A percentile compares a stretch with the other conserved stretches of the same genome.
phyloP scores from a whole-genome alignment of 768 basidiomycete species.

The Leccinum disarticulatum region DNA sequence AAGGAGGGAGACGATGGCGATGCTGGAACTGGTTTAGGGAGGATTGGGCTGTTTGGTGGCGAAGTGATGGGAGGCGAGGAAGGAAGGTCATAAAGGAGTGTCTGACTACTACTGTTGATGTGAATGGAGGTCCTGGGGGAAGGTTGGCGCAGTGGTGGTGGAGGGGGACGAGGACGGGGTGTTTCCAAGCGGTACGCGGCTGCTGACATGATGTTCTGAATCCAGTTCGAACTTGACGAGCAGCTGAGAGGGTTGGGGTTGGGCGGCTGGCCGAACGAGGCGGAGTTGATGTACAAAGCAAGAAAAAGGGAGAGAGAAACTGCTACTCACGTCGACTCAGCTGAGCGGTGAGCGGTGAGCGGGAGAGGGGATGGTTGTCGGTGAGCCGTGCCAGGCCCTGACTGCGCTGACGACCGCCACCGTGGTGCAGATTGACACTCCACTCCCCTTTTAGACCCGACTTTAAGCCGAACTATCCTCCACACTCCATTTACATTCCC shows the following conservation, averaged over 20 bases:
- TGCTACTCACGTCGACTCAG: slow-evolving; percentile 7
- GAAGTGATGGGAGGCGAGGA: slow-evolving; percentile 50
- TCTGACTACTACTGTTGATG: slow-evolving; percentile 46
- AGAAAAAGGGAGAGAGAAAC: slow-evolving; percentile 12
- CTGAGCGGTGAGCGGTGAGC: slow-evolving; percentile 7
- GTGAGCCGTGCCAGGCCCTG: slow-evolving; percentile 27
- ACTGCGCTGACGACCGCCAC: slow-evolving; percentile 34
- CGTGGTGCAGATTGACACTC: slow-evolving; percentile 19
- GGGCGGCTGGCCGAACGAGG: slow-evolving; percentile 18
- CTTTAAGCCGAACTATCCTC: slow-evolving; percentile 7
- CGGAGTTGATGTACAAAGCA: slow-evolving; percentile 18
- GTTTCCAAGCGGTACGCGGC: slow-evolving; percentile 66
- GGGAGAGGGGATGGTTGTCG: slow-evolving; percentile 17
- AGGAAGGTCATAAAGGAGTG: slow-evolving; percentile 77
- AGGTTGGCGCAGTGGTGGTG: slow-evolving; percentile 57
- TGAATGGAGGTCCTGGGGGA: slow-evolving; percentile 46
- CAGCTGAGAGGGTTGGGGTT: not conserved
- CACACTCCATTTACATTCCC: not conserved
- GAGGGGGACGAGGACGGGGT: slow-evolving; percentile 56
- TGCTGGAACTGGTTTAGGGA: slow-evolving; percentile 37
- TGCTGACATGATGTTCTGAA: slow-evolving; percentile 51
- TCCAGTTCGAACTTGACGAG: slow-evolving; percentile 32
- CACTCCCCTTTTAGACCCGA: slow-evolving; percentile 22
- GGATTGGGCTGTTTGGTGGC: slow-evolving; percentile 54
- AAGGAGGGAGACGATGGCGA: slow-evolving; percentile 64